Percentiles rank a stretch among this genome's conserved stretches.
These are phyloP conservation scores for Diophrys sp. DNA, from an alignment of 73 alveolate species.

Conservation along the genomic window DNA sequence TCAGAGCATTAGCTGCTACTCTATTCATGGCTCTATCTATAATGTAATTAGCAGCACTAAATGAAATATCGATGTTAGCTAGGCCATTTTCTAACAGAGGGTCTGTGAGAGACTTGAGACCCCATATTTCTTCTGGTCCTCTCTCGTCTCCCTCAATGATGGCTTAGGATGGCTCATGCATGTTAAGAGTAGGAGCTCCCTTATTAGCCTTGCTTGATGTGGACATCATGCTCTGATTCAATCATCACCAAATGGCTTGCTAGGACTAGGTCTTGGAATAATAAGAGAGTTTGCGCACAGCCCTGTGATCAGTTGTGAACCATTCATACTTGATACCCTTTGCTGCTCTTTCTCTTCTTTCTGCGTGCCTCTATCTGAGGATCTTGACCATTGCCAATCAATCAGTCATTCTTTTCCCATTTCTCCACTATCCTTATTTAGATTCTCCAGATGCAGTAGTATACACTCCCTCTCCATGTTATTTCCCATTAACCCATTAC, in stretches of 20 bases:
- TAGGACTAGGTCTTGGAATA: not conserved
- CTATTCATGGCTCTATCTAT: not conserved
- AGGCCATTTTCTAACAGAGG: not conserved
- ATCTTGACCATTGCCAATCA: not conserved
- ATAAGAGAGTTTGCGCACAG: not conserved
- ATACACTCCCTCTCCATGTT: slow-evolving; percentile 66
- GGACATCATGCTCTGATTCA: too few relatives aligned
- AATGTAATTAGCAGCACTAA: not conserved
- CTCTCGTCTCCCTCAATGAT: not conserved
- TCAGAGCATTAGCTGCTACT: not conserved
- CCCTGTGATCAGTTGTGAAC: not conserved
- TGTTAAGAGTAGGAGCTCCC: too few relatives aligned
- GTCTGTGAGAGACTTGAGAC: not conserved
- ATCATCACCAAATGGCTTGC: not conserved
- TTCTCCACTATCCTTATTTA: slow-evolving; percentile 31
- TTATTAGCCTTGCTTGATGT: too few relatives aligned
- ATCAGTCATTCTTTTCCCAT: slow-evolving; percentile 39
- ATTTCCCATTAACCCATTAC: slow-evolving; percentile 61
- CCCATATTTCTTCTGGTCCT: not conserved
- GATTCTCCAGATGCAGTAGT: slow-evolving; percentile 17
- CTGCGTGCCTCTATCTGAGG: not conserved
- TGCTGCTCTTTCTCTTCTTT: not conserved
- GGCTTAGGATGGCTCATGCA: too few relatives aligned
- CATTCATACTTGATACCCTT: not conserved
- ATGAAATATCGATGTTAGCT: not conserved